Percentiles rank a stretch among this genome's conserved stretches.
These are phyloP conservation scores for Pinus tabuliformis DNA, from an alignment of 75 land plant genomes.

Conservation along the genomic window DNA sequence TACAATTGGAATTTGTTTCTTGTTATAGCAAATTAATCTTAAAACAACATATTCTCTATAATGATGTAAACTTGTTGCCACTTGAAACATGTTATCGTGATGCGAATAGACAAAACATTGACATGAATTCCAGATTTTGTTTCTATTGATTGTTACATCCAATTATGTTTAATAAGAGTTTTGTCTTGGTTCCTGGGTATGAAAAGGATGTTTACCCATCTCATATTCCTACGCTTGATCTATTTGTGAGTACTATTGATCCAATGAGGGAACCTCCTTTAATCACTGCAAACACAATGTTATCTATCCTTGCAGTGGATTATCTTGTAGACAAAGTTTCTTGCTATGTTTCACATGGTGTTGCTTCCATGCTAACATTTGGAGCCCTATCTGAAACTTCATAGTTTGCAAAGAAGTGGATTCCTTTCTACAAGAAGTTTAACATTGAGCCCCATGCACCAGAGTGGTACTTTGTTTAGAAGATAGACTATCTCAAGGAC, in stretches of 20 bases:
- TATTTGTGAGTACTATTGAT: slow-evolving; percentile 62
- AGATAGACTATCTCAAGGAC: slow-evolving; percentile 61
- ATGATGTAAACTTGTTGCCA: neutral
- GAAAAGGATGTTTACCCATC: slow-evolving; percentile 52
- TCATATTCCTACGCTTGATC: slow-evolving; percentile 38
- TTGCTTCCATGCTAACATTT: slow-evolving; percentile 58
- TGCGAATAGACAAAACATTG: neutral
- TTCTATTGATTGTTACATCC: neutral
- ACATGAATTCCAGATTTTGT: neutral
- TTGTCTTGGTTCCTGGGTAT: slow-evolving; percentile 12
- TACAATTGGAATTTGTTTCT: neutral
- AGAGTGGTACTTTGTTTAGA: slow-evolving; percentile 44
- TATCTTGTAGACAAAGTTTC: slow-evolving; percentile 69
- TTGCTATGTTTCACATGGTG: slow-evolving; percentile 67
- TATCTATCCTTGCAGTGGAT: slow-evolving; percentile 58
- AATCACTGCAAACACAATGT: slow-evolving; percentile 49
- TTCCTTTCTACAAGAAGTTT: slow-evolving; percentile 63
- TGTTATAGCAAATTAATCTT: neutral
- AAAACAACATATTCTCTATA: neutral
- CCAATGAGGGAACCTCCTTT: slow-evolving; percentile 66
- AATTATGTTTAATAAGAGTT: slow-evolving; percentile 3
- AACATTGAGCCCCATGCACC: slow-evolving; percentile 55
- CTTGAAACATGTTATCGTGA: neutral
- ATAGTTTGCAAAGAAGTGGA: slow-evolving; percentile 61
- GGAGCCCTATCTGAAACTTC: slow-evolving; percentile 56